A percentile compares a stretch with the other conserved stretches of the same genome.
Conservation (phyloP, 495 filamentous ascomycete species). For the Penicillium subrubescens region DNA sequence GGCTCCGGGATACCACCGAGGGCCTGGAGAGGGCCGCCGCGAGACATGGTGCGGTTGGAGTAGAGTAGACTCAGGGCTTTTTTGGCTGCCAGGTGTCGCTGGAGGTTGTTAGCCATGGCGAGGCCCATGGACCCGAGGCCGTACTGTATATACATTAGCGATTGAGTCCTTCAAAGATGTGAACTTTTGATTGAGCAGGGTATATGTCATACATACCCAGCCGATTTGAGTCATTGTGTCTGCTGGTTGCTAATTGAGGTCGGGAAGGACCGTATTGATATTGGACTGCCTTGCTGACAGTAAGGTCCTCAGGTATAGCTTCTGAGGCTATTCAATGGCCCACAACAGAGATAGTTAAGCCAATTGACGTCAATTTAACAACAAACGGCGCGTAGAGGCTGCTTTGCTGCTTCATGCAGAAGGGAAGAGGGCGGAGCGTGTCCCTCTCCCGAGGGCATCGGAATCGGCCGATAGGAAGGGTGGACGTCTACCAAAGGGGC, state of each 20-base stretch:
- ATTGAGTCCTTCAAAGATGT: not conserved
- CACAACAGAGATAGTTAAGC: not conserved
- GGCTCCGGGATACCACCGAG: slow-evolving; percentile 39
- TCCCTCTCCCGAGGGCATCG: slow-evolving; percentile 31
- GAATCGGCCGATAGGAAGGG: slow-evolving; percentile 31
- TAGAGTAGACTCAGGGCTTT: slow-evolving; percentile 41
- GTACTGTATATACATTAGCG: slow-evolving; percentile 33
- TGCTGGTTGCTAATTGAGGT: not conserved
- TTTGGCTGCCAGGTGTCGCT: slow-evolving; percentile 45
- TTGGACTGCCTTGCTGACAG: not conserved
- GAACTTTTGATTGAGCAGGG: no score
- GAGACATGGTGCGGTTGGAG: slow-evolving; percentile 49
- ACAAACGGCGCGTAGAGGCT: not conserved
- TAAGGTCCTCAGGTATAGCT: not conserved
- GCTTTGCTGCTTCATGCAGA: slow-evolving; percentile 2
- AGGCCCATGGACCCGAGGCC: slow-evolving; percentile 53
- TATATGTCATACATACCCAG: slow-evolving; percentile 32
- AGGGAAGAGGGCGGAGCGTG: slow-evolving; percentile 18
- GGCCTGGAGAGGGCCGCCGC: slow-evolving; percentile 37
- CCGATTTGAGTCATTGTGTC: slow-evolving; percentile 43
- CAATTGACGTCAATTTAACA: not conserved
- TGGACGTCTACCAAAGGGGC: not conserved
- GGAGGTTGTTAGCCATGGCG: slow-evolving; percentile 52
- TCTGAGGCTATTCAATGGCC: not conserved
- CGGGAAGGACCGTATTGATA: not conserved